Percentiles rank a stretch among this genome's conserved stretches.
These are phyloP conservation scores for Fusarium protoensiforme DNA, from an alignment of 2,329 filamentous ascomycete genomes.

Conservation along the genomic window DNA sequence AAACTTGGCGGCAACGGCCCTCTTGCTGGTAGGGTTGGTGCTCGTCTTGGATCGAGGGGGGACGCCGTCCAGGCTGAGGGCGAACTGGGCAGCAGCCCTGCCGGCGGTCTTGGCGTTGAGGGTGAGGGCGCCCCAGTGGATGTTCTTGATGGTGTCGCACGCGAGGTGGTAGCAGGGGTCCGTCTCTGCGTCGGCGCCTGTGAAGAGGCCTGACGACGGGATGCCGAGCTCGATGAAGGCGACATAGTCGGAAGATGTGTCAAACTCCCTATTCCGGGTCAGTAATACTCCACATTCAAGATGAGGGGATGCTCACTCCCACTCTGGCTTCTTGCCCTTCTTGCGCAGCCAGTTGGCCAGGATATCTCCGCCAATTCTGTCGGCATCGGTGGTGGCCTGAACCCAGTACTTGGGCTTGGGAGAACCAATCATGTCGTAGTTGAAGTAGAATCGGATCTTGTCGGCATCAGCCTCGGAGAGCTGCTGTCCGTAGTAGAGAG, in stretches of 20 bases:
- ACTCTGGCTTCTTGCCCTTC: conserved; percentile 48
- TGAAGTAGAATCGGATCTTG: conserved; percentile 74
- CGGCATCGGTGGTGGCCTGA: conserved; percentile 53
- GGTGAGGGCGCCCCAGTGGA: conserved; percentile 54
- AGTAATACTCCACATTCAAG: neutral
- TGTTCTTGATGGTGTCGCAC: conserved; percentile 54
- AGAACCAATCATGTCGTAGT: conserved; percentile 77
- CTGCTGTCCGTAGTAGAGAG: conserved; percentile 52
- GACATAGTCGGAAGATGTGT: conserved; percentile 53
- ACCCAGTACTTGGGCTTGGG: conserved; percentile 52
- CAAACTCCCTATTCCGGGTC: conserved; percentile 46
- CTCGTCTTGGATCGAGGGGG: conserved; percentile 47
- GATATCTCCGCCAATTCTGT: conserved; percentile 49
- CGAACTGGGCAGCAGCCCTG: conserved; percentile 57
- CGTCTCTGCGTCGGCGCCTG: conserved; percentile 48
- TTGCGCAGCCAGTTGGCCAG: conserved; percentile 50
- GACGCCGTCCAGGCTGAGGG: conserved; percentile 49
- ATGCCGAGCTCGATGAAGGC: conserved; percentile 54
- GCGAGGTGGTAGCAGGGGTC: conserved; percentile 54
- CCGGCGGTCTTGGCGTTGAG: conserved; percentile 60
- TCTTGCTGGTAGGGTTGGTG: conserved; percentile 40
- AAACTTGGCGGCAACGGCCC: conserved; percentile 41
- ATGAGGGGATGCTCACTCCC: conserved; percentile 36
- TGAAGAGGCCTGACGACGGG: conserved; percentile 54
- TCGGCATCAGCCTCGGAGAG: conserved; percentile 53